phyloP scores from a whole-genome alignment of 176 grass and related monocot species.

The Cocos nucifera region DNA sequence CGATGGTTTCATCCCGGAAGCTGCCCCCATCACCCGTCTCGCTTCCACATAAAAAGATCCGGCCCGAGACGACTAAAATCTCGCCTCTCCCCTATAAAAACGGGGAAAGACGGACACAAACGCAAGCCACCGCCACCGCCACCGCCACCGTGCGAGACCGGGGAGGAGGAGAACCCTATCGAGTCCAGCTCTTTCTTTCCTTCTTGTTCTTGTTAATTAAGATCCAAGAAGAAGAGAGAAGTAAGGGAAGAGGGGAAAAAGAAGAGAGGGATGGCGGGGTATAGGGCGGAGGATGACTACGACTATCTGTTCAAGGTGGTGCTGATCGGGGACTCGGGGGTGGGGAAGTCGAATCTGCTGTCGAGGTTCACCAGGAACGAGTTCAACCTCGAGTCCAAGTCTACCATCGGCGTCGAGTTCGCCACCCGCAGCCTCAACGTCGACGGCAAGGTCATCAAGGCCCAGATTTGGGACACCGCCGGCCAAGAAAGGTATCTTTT shows the following conservation, averaged over 20 bases:
- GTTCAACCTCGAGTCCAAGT: constrained; percentile 37
- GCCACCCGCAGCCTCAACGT: constrained; percentile 31
- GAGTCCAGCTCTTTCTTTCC: too few relatives aligned
- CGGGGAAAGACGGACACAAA: too few relatives aligned
- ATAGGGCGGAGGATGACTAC: constrained; percentile 32
- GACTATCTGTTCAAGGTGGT: constrained; percentile 41
- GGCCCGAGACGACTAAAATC: too few relatives aligned
- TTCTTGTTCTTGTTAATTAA: too few relatives aligned
- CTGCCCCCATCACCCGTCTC: too few relatives aligned
- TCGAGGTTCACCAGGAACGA: constrained; percentile 35
- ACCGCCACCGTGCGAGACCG: too few relatives aligned
- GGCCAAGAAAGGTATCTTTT: constrained; percentile 33
- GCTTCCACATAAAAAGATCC: too few relatives aligned
- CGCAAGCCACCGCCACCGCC: too few relatives aligned
- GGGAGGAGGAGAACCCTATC: too few relatives aligned
- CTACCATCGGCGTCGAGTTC: constrained; percentile 26
- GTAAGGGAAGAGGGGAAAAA: neutral
- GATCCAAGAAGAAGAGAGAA: neutral
- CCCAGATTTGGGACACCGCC: constrained; percentile 51
- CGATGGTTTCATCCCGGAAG: too few relatives aligned
- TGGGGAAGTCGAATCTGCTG: constrained; percentile 39
- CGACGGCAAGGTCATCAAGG: constrained; percentile 38
- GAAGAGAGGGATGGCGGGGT: constrained; percentile 23
- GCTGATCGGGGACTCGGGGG: constrained; percentile 33
- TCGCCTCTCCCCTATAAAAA: too few relatives aligned